Conservation (phyloP, 768 basidiomycete species). For the Sutorius australiensis region DNA sequence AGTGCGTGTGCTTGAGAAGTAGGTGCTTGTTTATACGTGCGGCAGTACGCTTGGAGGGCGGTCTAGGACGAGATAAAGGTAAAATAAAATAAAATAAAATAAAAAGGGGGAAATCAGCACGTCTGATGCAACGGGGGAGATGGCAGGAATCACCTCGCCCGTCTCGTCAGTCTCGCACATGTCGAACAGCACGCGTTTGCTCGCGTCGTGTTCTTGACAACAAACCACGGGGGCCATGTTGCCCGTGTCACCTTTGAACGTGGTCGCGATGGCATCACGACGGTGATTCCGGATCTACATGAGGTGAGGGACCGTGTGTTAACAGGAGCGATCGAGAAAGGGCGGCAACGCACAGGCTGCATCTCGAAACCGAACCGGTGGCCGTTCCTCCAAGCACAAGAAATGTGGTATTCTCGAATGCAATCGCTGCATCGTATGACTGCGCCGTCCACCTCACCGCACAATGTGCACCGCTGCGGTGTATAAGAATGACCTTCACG, state of each 20-base stretch:
- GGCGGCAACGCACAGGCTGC: conserved; percentile 54
- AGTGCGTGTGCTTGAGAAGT: conserved; percentile 74
- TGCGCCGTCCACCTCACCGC: conserved; percentile 68
- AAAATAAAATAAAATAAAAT: background rate
- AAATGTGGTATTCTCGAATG: conserved; percentile 72
- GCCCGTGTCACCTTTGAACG: conserved; percentile 76
- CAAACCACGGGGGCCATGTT: conserved; percentile 73
- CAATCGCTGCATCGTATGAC: conserved; percentile 85
- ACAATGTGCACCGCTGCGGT: conserved; percentile 69
- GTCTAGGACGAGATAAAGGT: conserved; percentile 47
- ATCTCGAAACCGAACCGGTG: conserved; percentile 93
- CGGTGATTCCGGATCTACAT: conserved; percentile 72
- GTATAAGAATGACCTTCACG: conserved; percentile 6
- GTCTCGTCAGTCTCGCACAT: conserved; percentile 83
- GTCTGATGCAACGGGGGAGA: background rate
- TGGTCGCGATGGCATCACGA: conserved; percentile 61
- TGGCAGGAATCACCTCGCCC: conserved; percentile 57
- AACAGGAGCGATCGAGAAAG: background rate
- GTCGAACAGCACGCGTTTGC: conserved; percentile 68
- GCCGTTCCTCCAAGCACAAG: conserved; percentile 85
- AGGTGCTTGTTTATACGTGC: conserved; percentile 77
- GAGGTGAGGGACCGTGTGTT: background rate
- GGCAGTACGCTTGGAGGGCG: conserved; percentile 83
- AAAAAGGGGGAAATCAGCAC: conserved; percentile 7
- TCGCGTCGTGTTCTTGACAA: conserved; percentile 73